Evolutionary conservation across 805 yeast species (phyloP).

Genomic region (Cyberlindnera euphorbiae): DNA sequence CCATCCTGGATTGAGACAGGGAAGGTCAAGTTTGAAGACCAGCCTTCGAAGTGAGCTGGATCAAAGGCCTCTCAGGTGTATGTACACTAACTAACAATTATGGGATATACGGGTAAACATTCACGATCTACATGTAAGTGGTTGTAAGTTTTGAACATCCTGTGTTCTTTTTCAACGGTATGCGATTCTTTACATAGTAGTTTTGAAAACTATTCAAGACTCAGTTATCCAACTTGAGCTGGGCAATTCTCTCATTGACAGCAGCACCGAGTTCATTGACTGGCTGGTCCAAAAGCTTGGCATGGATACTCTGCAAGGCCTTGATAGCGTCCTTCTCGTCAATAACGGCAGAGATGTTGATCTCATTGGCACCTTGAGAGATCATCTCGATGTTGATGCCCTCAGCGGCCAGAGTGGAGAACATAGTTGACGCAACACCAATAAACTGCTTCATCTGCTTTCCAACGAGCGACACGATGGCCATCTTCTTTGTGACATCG

Average conservation of each 20-base stretch:
- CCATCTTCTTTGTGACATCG: conserved; percentile 81
- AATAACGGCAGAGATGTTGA: conserved; percentile 93
- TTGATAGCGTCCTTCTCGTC: conserved; percentile 76
- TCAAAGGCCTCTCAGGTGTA: too few species aligned
- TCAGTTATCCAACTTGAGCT: conserved; percentile 34
- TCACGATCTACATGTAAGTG: too few species aligned
- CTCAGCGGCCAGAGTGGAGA: conserved; percentile 88
- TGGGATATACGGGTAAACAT: too few species aligned
- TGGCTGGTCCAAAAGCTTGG: conserved; percentile 54
- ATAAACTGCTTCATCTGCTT: conserved; percentile 95
- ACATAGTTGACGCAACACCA: conserved; percentile 97
- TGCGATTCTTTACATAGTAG: too few species aligned
- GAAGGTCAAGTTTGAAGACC: conserved; percentile 46
- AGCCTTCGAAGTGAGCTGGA: too few species aligned
- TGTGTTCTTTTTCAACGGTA: too few species aligned
- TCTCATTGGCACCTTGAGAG: conserved; percentile 97
- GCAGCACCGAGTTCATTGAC: conserved; percentile 23
- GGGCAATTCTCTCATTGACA: conserved; percentile 40
- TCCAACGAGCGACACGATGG: conserved; percentile 92
- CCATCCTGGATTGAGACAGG: conserved; percentile 72
- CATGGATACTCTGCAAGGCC: conserved; percentile 84
- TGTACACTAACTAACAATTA: too few species aligned
- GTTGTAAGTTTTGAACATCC: too few species aligned
- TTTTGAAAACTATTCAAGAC: conserved; percentile 3
- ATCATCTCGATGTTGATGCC: conserved; percentile 95